Evolutionary conservation across 768 basidiomycete species (phyloP), one percentile per base, ranked within the genome.

Genomic region (Termitomyces sp.): DNA sequence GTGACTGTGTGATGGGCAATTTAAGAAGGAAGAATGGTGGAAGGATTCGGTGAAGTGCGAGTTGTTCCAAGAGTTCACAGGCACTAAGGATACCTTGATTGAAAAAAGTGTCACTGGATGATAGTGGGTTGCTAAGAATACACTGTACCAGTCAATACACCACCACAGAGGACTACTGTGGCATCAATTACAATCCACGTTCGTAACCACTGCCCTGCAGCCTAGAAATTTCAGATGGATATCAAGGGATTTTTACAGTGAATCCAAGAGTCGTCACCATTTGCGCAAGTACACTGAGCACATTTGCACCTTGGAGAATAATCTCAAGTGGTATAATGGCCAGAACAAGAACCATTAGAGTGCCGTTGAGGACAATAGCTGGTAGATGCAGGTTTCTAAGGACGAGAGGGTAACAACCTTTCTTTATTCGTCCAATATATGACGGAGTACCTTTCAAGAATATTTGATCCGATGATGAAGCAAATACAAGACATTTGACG

Each of bases 161-260:
- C 87, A 2, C 86, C 88, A 55, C 84, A 87, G 2, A 91, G 77
- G 16, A 90, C 88, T 22, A 87, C 67, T 40, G 86, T 76, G 2
- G 88, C 86, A 30, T 30, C 30, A 7, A 30, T 30, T 4, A 30
- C 30, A 30, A 30, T 30, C 30, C 30, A 30, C 7, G 62, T 91
- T 88, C 86, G 73, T 20, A 91, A 65, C 86, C 86, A 89, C 14
- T 66, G 70, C 1, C 86, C 85, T 0, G 80, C 84, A 2, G 75
- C 76, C 85, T 86, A 36, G 34, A 36, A 36, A 36, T 2, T 30
- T 30, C 30, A 30, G 30, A n/a, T 30, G 30, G 7, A 30, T 3
- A 30, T 30, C 4, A 30, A 30, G 30, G 30, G 30, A 3, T 30
- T 4, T 30, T 30, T 7, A 7, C 30, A 7, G 30, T 30, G 30